These are phyloP conservation scores for Eurotiales sp. DNA, from an alignment of 2,329 filamentous ascomycete genomes.

Conservation along the genomic window DNA sequence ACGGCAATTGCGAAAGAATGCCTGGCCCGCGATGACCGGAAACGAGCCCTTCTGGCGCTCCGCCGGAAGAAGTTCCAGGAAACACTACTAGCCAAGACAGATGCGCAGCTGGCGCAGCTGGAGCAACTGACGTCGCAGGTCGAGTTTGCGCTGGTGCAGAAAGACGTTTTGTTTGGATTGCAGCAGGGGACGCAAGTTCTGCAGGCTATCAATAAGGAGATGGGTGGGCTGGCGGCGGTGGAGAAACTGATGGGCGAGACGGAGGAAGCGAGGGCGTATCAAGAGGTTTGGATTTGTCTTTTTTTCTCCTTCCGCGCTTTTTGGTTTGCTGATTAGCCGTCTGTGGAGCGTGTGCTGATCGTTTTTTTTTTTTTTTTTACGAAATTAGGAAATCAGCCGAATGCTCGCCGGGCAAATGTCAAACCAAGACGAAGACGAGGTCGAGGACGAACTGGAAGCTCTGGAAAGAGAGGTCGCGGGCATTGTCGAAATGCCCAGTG, in stretches of 20 bases:
- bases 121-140: slow-evolving; percentile 84
- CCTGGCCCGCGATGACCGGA: slow-evolving; percentile 73
- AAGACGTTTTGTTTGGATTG: slow-evolving; percentile 88
- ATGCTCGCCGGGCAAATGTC: slow-evolving; percentile 85
- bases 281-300: slow-evolving; percentile 56
- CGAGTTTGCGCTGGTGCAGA: slow-evolving; percentile 94
- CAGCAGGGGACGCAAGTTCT: slow-evolving; percentile 88
- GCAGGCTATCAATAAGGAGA: slow-evolving; percentile 87
- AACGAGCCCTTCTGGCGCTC: slow-evolving; percentile 78
- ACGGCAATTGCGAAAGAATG: slow-evolving; percentile 81
- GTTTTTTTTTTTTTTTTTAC: no score
- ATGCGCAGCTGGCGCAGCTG: slow-evolving; percentile 88
- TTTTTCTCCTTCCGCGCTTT: no score
- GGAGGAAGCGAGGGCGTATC: slow-evolving; percentile 86
- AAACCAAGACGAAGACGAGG: slow-evolving; percentile 94
- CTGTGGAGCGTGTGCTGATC: slow-evolving; percentile 8
- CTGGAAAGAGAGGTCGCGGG: slow-evolving; percentile 63
- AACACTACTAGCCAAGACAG: slow-evolving; percentile 79
- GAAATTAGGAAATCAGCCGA: slow-evolving; percentile 76
- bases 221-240: slow-evolving; percentile 89
- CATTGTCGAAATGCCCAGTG: slow-evolving; percentile 32
- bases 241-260: slow-evolving; percentile 94
- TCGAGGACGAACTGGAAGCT: slow-evolving; percentile 88
- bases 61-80: slow-evolving; percentile 97
- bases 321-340: no score